A percentile compares a stretch with the other conserved stretches of the same genome.
Evolutionary conservation across 805 yeast genomes (phyloP).

Genomic region (Candida parachauliodes): DNA sequence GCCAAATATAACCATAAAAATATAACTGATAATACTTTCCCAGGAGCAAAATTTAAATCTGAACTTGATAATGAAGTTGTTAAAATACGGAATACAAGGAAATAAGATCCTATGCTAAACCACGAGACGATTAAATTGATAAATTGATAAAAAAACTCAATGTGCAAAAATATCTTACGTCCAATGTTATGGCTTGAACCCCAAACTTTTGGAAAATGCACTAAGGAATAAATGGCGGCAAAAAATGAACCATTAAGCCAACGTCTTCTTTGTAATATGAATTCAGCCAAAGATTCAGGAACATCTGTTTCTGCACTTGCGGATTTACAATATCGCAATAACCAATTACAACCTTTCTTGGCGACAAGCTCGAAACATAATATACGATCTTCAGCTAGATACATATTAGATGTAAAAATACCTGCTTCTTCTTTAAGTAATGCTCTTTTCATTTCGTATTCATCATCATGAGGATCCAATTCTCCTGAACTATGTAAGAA

Average conservation of each 20-base stretch:
- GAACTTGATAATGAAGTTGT: constrained; percentile 46
- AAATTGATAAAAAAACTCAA: constrained; percentile 55
- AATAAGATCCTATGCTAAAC: constrained; percentile 63
- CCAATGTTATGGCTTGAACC: constrained; percentile 49
- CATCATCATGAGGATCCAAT: constrained; percentile 55
- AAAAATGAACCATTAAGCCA: constrained; percentile 72
- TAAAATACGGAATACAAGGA: constrained; percentile 59
- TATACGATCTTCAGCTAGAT: constrained; percentile 67
- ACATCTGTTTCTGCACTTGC: constrained; percentile 70
- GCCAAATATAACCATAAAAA: constrained; percentile 56
- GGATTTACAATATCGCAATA: constrained; percentile 57
- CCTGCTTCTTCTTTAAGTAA: constrained; percentile 43
- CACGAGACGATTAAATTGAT: constrained; percentile 54
- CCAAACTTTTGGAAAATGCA: constrained; percentile 55
- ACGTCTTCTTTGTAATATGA: constrained; percentile 61
- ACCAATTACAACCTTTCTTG: constrained; percentile 55
- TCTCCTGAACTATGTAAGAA: constrained; percentile 54
- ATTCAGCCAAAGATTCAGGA: constrained; percentile 59
- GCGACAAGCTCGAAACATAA: constrained; percentile 63
- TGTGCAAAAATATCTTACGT: constrained; percentile 48
- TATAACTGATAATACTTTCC: constrained; percentile 47
- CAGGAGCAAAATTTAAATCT: constrained; percentile 41
- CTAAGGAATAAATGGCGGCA: constrained; percentile 55
- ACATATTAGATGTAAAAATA: constrained; percentile 66
- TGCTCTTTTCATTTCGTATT: constrained; percentile 33